These are phyloP conservation scores for Themeda triandra DNA, from an alignment of 176 grass and related monocot species.

Conservation along the genomic window DNA sequence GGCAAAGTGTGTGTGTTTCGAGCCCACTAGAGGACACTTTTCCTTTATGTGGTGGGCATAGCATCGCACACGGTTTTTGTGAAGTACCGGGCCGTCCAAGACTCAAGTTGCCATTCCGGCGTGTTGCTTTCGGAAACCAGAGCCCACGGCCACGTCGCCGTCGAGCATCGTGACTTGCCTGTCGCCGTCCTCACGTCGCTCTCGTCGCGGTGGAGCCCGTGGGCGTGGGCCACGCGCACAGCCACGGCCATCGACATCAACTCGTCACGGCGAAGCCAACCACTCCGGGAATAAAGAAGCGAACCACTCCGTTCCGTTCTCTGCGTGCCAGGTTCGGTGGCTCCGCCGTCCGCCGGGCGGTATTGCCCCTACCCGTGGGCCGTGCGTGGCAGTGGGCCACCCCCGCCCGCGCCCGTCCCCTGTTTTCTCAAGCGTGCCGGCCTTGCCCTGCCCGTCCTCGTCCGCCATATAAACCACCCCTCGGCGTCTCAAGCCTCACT, in stretches of 20 bases:
- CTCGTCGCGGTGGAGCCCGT: not conserved
- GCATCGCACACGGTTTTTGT: slow-evolving; percentile 20
- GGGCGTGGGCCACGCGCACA: not conserved
- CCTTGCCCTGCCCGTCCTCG: not conserved
- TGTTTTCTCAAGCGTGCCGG: not conserved
- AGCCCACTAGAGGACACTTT: not conserved
- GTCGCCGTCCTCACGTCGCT: not conserved
- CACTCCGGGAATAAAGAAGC: not conserved
- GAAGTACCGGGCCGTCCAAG: not conserved
- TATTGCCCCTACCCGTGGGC: slow-evolving; percentile 5
- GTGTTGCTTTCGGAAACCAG: not conserved
- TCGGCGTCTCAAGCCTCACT: not conserved
- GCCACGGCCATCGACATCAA: not conserved
- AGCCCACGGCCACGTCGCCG: not conserved
- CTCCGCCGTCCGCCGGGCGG: not conserved
- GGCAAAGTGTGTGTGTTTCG: not conserved
- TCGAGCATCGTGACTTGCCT: not conserved
- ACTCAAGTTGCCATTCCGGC: not conserved
- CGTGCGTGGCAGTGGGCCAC: slow-evolving; percentile 1
- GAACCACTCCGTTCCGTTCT: not conserved
- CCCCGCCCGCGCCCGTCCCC: not conserved
- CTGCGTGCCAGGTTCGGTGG: not conserved
- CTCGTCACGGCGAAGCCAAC: not conserved
- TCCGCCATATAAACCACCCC: slow-evolving; percentile 21
- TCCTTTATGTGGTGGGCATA: too few relatives aligned